Evolutionary conservation across 2,329 filamentous ascomycete genomes (phyloP).

Genomic region (Parasarocladium wereldwijsianum): DNA sequence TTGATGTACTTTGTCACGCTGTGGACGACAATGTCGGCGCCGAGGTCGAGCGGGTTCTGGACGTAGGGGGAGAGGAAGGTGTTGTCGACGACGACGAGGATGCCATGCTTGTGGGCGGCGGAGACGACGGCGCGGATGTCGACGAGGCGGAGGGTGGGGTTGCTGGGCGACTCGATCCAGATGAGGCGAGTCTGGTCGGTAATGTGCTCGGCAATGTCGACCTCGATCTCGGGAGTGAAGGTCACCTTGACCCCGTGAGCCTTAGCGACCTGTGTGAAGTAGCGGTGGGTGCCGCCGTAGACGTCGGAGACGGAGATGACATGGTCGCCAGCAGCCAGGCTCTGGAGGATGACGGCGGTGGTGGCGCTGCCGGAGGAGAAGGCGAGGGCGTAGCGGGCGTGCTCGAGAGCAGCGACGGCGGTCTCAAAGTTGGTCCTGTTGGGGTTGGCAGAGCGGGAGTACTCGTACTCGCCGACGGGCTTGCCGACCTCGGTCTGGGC

Average conservation of each 20-base stretch:
- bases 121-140: slow-evolving; percentile 79
- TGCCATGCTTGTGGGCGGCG: slow-evolving; percentile 73
- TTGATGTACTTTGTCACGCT: slow-evolving; percentile 99
- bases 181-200: slow-evolving; percentile 80
- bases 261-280: slow-evolving; percentile 95
- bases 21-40: slow-evolving; percentile 93
- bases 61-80: slow-evolving; percentile 95
- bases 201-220: slow-evolving; percentile 75
- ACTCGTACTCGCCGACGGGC: slow-evolving; percentile 82
- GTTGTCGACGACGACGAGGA: slow-evolving; percentile 97
- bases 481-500: slow-evolving; percentile 80
- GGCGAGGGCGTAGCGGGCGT: slow-evolving; percentile 82
- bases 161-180: slow-evolving; percentile 91
- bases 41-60: slow-evolving; percentile 89
- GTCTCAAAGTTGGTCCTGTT: slow-evolving; percentile 92
- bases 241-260: slow-evolving; percentile 91
- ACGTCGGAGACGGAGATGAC: slow-evolving; percentile 95
- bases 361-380: slow-evolving; percentile 91
- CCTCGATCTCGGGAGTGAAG: slow-evolving; percentile 84
- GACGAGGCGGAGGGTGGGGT: slow-evolving; percentile 84
- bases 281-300: slow-evolving; percentile 94
- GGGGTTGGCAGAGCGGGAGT: slow-evolving; percentile 84
- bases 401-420: slow-evolving; percentile 81
- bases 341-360: slow-evolving; percentile 86
- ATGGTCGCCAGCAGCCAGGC: slow-evolving; percentile 78